Percentiles rank a stretch among this genome's conserved stretches.
phyloP scores from a whole-genome alignment of 306 rosid species.

The Cicer bijugum region DNA sequence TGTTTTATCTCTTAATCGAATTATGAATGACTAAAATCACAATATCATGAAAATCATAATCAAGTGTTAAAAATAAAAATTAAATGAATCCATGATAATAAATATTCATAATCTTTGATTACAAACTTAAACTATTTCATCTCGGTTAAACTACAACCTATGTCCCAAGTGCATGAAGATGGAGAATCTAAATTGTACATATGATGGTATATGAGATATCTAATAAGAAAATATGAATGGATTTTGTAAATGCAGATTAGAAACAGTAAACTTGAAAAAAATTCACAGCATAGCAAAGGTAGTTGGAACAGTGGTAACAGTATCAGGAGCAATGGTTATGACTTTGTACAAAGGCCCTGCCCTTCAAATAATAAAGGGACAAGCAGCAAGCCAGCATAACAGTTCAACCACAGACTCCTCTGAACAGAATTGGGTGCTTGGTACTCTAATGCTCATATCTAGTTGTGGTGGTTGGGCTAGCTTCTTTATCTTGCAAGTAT shows the following conservation, averaged over 20 bases:
- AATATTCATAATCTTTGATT: no score
- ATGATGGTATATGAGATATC: no score
- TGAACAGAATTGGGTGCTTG: conserved; percentile 73
- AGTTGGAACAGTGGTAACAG: conserved; percentile 74
- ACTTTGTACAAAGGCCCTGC: conserved; percentile 88
- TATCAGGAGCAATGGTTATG: conserved; percentile 95
- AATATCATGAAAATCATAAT: no score
- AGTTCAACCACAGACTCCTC: conserved; percentile 50
- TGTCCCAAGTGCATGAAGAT: no score
- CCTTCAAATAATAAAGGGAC: conserved; percentile 57
- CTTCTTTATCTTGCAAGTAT: conserved; percentile 92
- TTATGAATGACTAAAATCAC: no score
- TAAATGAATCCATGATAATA: no score
- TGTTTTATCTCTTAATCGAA: no score
- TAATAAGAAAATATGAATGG: no score
- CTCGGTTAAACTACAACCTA: no score
- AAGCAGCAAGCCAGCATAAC: conserved; percentile 34
- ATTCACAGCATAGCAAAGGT: conserved; percentile 80
- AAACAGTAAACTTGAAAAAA: conserved; percentile 75
- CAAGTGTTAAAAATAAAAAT: no score
- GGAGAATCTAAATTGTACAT: no score
- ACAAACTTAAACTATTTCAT: no score
- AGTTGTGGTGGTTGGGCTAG: conserved; percentile 84
- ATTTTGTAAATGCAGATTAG: conserved; percentile 57
- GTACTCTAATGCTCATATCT: conserved; percentile 73